A percentile compares a stretch with the other conserved stretches of the same genome.
Conservation (phyloP, 805 yeast species). For the Candida peoriensis region DNA sequence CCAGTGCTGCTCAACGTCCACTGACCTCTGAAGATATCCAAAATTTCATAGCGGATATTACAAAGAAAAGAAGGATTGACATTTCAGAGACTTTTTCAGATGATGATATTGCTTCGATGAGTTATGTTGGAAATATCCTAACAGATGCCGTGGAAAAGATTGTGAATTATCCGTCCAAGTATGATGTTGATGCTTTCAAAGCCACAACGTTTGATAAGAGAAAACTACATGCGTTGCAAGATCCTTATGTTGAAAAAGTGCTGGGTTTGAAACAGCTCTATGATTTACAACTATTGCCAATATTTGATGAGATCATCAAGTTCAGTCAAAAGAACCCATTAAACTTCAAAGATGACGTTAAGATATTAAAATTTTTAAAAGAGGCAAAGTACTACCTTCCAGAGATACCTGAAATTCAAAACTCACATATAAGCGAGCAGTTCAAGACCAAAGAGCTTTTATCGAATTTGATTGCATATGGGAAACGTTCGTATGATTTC, state of each 20-base stretch:
- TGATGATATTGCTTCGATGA: constrained; percentile 3
- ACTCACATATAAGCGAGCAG: constrained; percentile 1
- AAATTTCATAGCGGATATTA: too few species aligned
- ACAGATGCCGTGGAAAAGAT: constrained; percentile 3
- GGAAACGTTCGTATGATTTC: constrained; percentile 5
- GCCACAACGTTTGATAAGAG: background rate
- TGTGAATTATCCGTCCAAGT: constrained; percentile 4
- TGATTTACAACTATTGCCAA: constrained; percentile 3
- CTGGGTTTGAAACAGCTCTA: constrained; percentile 4
- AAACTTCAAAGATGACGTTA: background rate
- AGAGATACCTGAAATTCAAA: background rate
- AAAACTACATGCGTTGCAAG: constrained; percentile 1
- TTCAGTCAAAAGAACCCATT: background rate
- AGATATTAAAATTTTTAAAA: background rate
- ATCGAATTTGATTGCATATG: constrained; percentile 2
- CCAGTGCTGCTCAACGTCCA: too few species aligned
- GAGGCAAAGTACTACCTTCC: constrained; percentile 1
- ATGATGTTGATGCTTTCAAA: constrained; percentile 6
- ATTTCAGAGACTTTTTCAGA: background rate
- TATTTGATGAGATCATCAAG: constrained; percentile 1
- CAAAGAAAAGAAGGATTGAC: background rate
- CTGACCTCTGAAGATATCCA: too few species aligned
- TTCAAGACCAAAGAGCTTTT: constrained; percentile 1
- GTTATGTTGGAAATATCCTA: background rate
- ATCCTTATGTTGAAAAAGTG: constrained; percentile 4